Evolutionary conservation across 192 early-diverging fungal species (phyloP).

Genomic region (Coemansia sp.): DNA sequence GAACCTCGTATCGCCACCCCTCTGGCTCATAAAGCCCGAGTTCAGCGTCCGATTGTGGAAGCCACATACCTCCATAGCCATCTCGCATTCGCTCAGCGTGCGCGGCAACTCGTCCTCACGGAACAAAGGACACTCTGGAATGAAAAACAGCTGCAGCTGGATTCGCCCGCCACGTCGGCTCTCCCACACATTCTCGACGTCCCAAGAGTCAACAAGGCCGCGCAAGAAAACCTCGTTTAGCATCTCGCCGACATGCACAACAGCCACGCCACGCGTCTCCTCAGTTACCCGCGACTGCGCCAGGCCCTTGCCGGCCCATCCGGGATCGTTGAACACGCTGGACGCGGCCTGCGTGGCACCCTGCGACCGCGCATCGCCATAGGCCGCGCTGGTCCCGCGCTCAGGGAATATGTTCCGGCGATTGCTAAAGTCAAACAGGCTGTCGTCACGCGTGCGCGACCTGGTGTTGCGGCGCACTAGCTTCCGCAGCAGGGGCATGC

Average conservation of each 20-base stretch:
- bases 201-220: slow-evolving; percentile 55
- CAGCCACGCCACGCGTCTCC: slow-evolving; percentile 58
- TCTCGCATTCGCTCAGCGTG: slow-evolving; percentile 56
- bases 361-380: slow-evolving; percentile 44
- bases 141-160: slow-evolving; percentile 58
- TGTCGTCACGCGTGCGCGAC: slow-evolving; percentile 29
- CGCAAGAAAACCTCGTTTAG: slow-evolving; percentile 54
- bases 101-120: slow-evolving; percentile 54
- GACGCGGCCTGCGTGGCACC: slow-evolving; percentile 50
- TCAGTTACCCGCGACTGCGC: slow-evolving; percentile 50
- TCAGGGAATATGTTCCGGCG: slow-evolving; percentile 18
- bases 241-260: slow-evolving; percentile 55
- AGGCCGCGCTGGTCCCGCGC: slow-evolving; percentile 29
- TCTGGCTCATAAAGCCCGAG: slow-evolving; percentile 58
- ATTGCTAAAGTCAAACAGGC: slow-evolving; percentile 51
- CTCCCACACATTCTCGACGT: slow-evolving; percentile 58
- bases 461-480: slow-evolving; percentile 55
- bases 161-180: slow-evolving; percentile 51
- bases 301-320: slow-evolving; percentile 37
- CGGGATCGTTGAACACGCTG: slow-evolving; percentile 53
- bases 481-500: slow-evolving; percentile 44
- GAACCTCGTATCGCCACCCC: slow-evolving; percentile 58
- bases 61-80: slow-evolving; percentile 56
- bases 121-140: slow-evolving; percentile 56
- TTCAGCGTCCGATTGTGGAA: slow-evolving; percentile 59